Evolutionary conservation across 139 green algal genomes (phyloP), one percentile per base, ranked within the genome.

Genomic region (Edaphochlamys debaryana): DNA sequence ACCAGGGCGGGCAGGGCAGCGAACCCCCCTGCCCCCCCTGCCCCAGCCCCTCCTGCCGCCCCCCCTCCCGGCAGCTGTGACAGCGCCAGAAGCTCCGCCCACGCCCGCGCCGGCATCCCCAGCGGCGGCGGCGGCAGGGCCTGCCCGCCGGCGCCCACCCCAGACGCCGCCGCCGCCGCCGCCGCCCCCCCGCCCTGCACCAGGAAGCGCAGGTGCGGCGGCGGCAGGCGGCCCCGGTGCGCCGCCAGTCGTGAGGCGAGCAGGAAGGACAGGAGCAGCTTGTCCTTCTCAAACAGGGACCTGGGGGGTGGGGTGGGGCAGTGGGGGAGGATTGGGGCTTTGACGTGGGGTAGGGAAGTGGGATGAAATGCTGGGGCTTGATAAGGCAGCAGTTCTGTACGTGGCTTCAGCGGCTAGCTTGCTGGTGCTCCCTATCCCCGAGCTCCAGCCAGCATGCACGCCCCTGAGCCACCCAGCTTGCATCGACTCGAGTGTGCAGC

Each of bases 201-300:
- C 23, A 94, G 62, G 86, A 87, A 90, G 8, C 79, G 71, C 80
- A 89, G 92, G 77, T 97, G 93, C 5, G 88, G 79, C 5, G 30
- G 34, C 30, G 89, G 83, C 60, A 97, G 78, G 60, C 85, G 56
- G 25, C 89, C 89, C 3, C 82, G 40, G 30, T 87, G 71, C 1
- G 64, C 72, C 69, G 93, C 66, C 54, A 97, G 91, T 32, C 92
- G 82, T 9, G 85, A 83, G 30, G 87, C 73, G 22, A 97, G 90
- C 79, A 95, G 80, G 81, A 96, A 91, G 34, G 85, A 88, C 82
- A 96, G 93, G 79, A 96, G 88, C 72, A 96, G 93, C 91, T 96
- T 97, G 91, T 96, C 85, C 17, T 83, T 81, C 82, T 96, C 94
- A 84, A 97, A 97, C n/a, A 97, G 89, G 8, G 90, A 95, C 13